Evolutionary conservation across 345 rosid species (phyloP), one percentile per base, ranked within the genome.

Genomic region (Boechera retrofracta): DNA sequence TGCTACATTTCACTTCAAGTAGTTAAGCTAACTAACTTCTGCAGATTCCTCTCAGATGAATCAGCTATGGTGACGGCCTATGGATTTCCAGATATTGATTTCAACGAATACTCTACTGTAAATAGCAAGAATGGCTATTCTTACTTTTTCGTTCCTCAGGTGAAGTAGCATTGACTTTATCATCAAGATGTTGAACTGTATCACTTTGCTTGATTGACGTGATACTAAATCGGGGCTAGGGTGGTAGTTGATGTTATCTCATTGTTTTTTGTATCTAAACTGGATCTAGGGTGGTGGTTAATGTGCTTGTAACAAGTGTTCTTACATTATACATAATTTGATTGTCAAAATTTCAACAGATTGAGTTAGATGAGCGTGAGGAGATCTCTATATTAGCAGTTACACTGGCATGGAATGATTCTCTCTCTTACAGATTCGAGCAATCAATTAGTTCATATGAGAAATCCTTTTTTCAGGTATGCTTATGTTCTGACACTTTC

Each of bases 101-200:
- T 90, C 55, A 52, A 73, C 47, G 10, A 52, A 3, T 77, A 81
- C 70, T 86, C 86, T 74, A 82, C 86, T 41, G 69, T 89, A 72
- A 80, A 84, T 76, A 85, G 77, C 74, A 86, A 83, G 78, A 80
- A 85, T 75, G 97, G 89, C 80, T 86, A 91, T 33, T 89, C 82
- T 84, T 90, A 83, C 83, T 84, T 89, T 69, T 81, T 90, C 53
- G 78, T 91, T 82, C 98, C 98, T 81, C 88, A 89, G 98, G 98
- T 91, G 82, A 71, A 54, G 47, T 68, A 69, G 52, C 67, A 41
- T 69, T 29, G 18, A 67, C 53, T 57, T 12, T 63, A 41, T 35
- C 48, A 21, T 55, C 56, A 9, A 58, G 8, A 61, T 67, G 53
- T 15, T 48, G 53, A 48, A 42, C 48, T 44, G 48, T 12, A n/a